Base-by-base conservation (phyloP, 495 filamentous ascomycete genomes). In the Tuber umbilicatum region DNA sequence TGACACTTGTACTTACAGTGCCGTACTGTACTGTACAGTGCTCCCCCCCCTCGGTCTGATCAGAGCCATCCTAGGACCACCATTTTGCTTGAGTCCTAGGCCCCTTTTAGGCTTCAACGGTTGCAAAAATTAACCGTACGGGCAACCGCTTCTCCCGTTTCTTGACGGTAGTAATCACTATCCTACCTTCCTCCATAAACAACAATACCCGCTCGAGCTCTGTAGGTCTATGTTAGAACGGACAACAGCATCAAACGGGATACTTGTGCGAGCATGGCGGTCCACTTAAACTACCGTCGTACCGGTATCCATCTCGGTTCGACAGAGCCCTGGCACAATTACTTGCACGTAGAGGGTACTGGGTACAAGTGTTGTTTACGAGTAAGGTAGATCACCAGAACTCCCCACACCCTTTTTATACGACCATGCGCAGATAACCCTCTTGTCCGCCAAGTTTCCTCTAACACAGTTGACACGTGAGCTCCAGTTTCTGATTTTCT, bases 341-440 rank as follows among this genome's bases (percentile, higher is more conserved):
- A 10, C n/a, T 27, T 27, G 27, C 14, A 16, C 42, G 0, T 43
- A 14, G 14, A 43, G 12, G 0, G 3, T 40, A 40, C 39, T 40
- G 5, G 5, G 5, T 40, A 7, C 50, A 55, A 10, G 23, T 50
- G 21, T 27, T 27, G 27, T 17, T 14, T n/a, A n/a, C 39, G 2
- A 39, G 38, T 39, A 39, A 5, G 5, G 27, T 10, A 64, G 10
- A 64, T 64, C 55, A 35, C 55, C 12, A 60, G 23, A 31, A 31
- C 50, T 60, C n/a, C 23, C 50, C n/a, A 64, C 55, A 64, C 55
- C 55, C n/a, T 31, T 27, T 64, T 64, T 64, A 64, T 64, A 31
- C 14, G 12, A 64, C 55, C 47, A 10, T 35, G 14, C 55, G 6
- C 4, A 35, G 55, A 64, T 27, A 64, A 31, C 27, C n/a, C 2